Evolutionary conservation across 192 early-diverging fungal species (phyloP).

Genomic region (Coemansia furcata): DNA sequence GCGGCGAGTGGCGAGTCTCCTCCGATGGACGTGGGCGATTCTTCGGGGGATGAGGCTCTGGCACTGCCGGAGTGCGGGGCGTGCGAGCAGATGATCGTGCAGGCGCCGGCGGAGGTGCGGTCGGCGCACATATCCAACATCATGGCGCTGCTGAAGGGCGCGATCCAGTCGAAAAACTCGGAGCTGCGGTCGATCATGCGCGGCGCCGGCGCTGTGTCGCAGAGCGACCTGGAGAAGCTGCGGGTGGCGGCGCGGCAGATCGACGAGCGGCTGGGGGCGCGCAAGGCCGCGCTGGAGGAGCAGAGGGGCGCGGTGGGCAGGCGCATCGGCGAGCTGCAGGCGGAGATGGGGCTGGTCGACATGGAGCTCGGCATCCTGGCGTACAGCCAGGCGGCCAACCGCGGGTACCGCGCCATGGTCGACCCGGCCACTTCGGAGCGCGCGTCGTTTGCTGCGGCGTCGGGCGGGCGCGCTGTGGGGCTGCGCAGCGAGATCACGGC

Average conservation of each 20-base stretch:
- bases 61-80: neutral
- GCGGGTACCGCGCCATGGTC: neutral
- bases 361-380: slow-evolving; percentile 11
- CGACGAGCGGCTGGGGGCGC: neutral
- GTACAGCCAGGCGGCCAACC: neutral
- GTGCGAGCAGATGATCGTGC: neutral
- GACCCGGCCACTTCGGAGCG: neutral
- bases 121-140: neutral
- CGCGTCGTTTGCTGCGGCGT: neutral
- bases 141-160: slow-evolving; percentile 2
- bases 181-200: neutral
- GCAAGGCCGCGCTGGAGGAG: neutral
- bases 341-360: slow-evolving; percentile 8
- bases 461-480: neutral
- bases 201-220: neutral
- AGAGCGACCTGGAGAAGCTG: neutral
- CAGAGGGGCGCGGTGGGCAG: neutral
- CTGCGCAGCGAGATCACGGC: slow-evolving; percentile 14
- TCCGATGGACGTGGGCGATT: neutral
- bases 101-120: neutral
- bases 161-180: slow-evolving; percentile 1
- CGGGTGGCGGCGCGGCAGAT: neutral
- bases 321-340: slow-evolving; percentile 17
- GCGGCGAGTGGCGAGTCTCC: neutral
- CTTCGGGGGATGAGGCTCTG: too few relatives aligned